phyloP scores from a whole-genome alignment of 1,139 yeast genomes.

The Protomyces inouyei region DNA sequence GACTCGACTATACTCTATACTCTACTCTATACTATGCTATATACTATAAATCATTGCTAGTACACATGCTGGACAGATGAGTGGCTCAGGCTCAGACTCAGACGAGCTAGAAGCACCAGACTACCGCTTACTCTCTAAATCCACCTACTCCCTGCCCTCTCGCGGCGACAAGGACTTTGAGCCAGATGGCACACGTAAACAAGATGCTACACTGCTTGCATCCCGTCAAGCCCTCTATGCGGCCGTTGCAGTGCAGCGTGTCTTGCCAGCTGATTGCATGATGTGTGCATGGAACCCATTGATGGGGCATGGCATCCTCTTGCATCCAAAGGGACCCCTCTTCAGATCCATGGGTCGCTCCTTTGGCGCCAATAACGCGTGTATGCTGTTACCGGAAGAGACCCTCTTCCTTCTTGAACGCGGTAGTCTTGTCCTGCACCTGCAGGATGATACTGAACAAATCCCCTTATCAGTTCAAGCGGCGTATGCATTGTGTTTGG shows the following conservation, averaged over 20 bases:
- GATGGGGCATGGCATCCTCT: conserved; percentile 27
- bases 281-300: conserved; percentile 2
- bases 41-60: not conserved
- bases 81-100: not conserved
- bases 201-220: conserved; percentile 48
- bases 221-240: conserved; percentile 69
- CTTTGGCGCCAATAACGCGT: conserved; percentile 38
- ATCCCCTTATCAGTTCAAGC: conserved; percentile 59
- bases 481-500: conserved; percentile 54
- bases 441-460: conserved; percentile 37
- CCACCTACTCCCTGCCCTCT: conserved; percentile 53
- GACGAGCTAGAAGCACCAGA: conserved; percentile 19
- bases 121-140: conserved; percentile 8
- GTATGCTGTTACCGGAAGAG: conserved; percentile 56
- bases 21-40: not conserved
- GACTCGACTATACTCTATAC: no score
- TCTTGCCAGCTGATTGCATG: conserved; percentile 48
- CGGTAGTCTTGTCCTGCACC: conserved; percentile 64
- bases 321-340: conserved; percentile 63
- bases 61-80: not conserved
- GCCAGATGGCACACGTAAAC: conserved; percentile 71
- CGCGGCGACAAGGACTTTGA: conserved; percentile 85
- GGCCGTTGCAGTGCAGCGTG: conserved; percentile 58
- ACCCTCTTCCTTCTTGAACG: conserved; percentile 73
- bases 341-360: conserved; percentile 68